These are phyloP conservation scores for Cucurbita argyrosperma DNA, from an alignment of 306 rosid species.

Conservation along the genomic window DNA sequence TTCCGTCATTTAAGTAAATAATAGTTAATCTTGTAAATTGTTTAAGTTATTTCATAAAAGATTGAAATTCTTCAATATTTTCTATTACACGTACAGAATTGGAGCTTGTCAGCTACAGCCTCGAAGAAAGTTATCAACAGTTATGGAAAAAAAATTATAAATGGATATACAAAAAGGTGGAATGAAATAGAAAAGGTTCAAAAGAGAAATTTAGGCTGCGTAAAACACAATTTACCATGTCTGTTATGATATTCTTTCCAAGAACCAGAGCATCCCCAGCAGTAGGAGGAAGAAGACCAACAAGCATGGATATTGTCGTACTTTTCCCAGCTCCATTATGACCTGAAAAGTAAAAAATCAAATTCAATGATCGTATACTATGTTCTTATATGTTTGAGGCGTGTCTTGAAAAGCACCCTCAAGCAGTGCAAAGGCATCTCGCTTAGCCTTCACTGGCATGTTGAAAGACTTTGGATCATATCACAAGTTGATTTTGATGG, in stretches of 20 bases:
- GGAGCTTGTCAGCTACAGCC: neutral
- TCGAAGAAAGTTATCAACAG: too few relatives aligned
- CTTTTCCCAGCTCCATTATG: slow-evolving; percentile 98
- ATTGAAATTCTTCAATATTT: neutral
- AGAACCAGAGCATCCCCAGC: slow-evolving; percentile 88
- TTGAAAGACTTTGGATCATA: too few relatives aligned
- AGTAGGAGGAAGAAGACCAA: slow-evolving; percentile 85
- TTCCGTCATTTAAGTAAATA: too few relatives aligned
- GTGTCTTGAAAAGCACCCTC: neutral
- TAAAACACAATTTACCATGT: slow-evolving; percentile 40
- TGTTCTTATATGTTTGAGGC: neutral
- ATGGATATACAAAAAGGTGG: neutral
- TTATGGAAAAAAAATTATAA: neutral
- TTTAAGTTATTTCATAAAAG: neutral
- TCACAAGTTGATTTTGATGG: too few relatives aligned
- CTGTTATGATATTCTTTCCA: slow-evolving; percentile 64
- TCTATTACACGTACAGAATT: neutral
- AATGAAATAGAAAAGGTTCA: neutral
- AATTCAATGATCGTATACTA: neutral
- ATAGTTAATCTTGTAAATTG: too few relatives aligned
- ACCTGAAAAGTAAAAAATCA: slow-evolving; percentile 33
- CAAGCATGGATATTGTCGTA: slow-evolving; percentile 94
- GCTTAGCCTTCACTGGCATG: too few relatives aligned
- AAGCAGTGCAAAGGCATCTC: too few relatives aligned
- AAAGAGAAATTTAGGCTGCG: neutral